These are phyloP conservation scores for Tolypocladium pustulatum DNA, from an alignment of 2,329 filamentous ascomycete genomes.

Conservation along the genomic window DNA sequence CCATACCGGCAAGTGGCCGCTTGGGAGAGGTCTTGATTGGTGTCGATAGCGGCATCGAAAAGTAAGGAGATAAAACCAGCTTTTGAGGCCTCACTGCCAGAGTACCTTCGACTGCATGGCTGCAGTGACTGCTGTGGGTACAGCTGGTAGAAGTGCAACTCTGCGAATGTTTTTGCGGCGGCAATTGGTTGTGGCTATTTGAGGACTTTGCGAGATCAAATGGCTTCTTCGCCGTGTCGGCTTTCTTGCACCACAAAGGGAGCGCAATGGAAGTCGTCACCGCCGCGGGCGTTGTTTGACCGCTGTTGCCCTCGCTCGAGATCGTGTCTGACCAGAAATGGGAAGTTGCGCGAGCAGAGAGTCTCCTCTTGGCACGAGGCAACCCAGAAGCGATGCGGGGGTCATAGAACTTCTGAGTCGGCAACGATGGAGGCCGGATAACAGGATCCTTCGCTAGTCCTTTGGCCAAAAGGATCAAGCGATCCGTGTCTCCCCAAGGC, in stretches of 20 bases:
- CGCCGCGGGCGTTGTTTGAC: not conserved
- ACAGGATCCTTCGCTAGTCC: constrained; percentile 13
- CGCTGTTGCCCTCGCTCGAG: not conserved
- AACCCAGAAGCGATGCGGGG: not conserved
- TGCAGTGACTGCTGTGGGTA: not conserved
- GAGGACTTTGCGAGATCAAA: not conserved
- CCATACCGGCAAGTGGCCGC: constrained; percentile 29
- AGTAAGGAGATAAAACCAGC: constrained; percentile 21
- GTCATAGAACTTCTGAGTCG: not conserved
- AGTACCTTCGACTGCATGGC: not conserved
- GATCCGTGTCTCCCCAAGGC: constrained; percentile 25
- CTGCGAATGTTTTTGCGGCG: not conserved
- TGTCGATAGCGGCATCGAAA: constrained; percentile 9
- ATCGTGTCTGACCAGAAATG: constrained; percentile 15
- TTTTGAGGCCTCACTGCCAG: not conserved
- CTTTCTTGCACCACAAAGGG: not conserved
- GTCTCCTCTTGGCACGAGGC: not conserved
- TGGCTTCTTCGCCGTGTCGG: not conserved
- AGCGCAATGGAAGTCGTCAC: constrained; percentile 4
- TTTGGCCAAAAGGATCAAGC: constrained; percentile 20
- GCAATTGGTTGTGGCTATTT: not conserved
- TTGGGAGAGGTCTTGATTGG: constrained; percentile 11
- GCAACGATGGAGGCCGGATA: constrained; percentile 6
- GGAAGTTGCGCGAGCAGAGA: constrained; percentile 9
- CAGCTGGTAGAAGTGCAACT: not conserved